phyloP scores from a whole-genome alignment of 2,329 filamentous ascomycete species.

The Cytospora paraplurivora region DNA sequence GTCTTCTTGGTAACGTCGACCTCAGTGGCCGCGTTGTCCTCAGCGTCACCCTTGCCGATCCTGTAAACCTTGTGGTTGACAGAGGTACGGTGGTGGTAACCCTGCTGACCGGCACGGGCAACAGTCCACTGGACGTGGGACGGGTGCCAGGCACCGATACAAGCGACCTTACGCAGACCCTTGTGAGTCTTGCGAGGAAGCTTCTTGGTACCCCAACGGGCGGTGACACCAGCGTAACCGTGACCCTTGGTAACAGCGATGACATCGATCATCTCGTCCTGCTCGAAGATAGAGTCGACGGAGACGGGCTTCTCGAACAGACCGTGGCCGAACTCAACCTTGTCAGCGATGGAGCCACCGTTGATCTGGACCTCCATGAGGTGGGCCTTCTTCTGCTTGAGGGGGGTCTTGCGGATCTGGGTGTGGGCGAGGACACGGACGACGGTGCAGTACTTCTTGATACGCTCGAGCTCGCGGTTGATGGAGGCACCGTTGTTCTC shows the following conservation, averaged over 20 bases:
- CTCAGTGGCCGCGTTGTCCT: conserved; percentile 91
- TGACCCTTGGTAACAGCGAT: conserved; percentile 99
- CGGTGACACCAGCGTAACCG: conserved; percentile 96
- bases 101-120: conserved; percentile 98
- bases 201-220: conserved; percentile 99
- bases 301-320: conserved; percentile 99
- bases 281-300: conserved; percentile 94
- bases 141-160: conserved; percentile 99
- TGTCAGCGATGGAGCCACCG: conserved; percentile 92
- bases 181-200: conserved; percentile 99
- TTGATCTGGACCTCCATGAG: conserved; percentile 99
- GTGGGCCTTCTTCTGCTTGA: conserved; percentile 99
- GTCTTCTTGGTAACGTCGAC: conserved; percentile 98
- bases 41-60: conserved; percentile 88
- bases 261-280: conserved; percentile 99
- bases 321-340: conserved; percentile 92
- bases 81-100: conserved; percentile 99
- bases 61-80: conserved; percentile 99
- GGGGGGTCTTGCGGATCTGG: conserved; percentile 97
- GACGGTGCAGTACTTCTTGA: conserved; percentile 99
- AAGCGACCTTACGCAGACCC: conserved; percentile 99
- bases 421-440: conserved; percentile 99
- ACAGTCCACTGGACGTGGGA: conserved; percentile 99
- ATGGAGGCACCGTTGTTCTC: conserved; percentile 88
- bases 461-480: conserved; percentile 97